Conservation (phyloP, 192 early-diverging fungal genomes). For the Backusella sp. region DNA sequence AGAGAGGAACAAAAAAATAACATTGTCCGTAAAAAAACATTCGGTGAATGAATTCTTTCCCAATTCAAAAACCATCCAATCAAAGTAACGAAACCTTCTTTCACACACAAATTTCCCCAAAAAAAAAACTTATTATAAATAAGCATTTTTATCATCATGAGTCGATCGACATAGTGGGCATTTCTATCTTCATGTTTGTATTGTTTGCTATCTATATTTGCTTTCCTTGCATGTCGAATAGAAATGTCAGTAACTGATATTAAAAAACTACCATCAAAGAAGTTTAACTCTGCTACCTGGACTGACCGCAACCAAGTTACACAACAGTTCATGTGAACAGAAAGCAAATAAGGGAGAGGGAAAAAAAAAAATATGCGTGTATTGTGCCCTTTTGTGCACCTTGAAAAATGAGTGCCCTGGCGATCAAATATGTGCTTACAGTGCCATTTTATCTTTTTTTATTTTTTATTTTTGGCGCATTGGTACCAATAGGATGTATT, state of each 20-base stretch:
- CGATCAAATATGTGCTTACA: neutral
- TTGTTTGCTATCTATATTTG: neutral
- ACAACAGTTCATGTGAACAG: neutral
- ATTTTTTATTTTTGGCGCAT: neutral
- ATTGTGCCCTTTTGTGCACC: neutral
- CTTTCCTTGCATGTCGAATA: neutral
- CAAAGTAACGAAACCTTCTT: neutral
- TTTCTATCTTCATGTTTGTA: neutral
- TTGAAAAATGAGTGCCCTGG: neutral
- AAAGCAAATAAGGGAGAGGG: neutral
- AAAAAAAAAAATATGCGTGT: neutral
- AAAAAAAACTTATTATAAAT: neutral
- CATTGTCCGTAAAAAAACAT: neutral
- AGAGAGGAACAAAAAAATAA: neutral
- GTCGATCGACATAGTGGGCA: neutral
- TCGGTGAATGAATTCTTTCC: neutral
- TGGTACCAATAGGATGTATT: too few relatives aligned
- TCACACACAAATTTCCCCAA: neutral
- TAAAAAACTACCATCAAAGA: neutral
- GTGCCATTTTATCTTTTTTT: neutral
- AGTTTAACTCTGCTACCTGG: neutral
- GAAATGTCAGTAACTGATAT: neutral
- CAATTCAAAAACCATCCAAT: neutral
- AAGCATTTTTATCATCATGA: neutral
- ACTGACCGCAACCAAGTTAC: neutral